These are phyloP conservation scores for Annona cherimola DNA, from an alignment of 164 flowering plant genomes.

Conservation along the genomic window DNA sequence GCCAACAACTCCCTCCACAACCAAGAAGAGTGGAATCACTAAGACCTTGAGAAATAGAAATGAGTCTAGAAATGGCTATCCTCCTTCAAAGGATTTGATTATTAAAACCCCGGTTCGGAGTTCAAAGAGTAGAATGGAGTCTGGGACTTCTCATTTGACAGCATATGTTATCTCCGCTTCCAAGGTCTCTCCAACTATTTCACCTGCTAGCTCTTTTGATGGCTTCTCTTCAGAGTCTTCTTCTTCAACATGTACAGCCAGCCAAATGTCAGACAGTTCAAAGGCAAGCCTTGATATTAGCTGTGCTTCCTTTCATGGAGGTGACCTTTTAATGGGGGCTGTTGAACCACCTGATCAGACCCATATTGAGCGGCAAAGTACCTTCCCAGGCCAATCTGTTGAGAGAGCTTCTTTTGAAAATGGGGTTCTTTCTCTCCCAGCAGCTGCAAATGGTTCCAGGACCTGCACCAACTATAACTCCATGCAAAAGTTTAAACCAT, in stretches of 20 bases:
- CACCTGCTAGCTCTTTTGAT: constrained; percentile 17
- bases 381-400: constrained; percentile 8
- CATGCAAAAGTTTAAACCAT: constrained; percentile 34
- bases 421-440: constrained; percentile 22
- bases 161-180: neutral
- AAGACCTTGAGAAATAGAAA: constrained; percentile 26
- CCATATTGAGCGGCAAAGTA: neutral
- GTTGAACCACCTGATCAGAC: constrained; percentile 14
- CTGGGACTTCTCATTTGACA: neutral
- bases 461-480: neutral
- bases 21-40: constrained; percentile 39
- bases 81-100: neutral
- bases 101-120: constrained; percentile 3
- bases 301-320: constrained; percentile 14
- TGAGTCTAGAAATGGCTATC: constrained; percentile 13
- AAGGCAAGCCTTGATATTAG: constrained; percentile 25
- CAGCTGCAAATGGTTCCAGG: constrained; percentile 17
- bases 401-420: constrained; percentile 21
- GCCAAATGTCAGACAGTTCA: constrained; percentile 32
- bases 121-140: constrained; percentile 3
- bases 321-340: constrained; percentile 17
- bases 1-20: constrained; percentile 37
- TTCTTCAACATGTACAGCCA: constrained; percentile 50
- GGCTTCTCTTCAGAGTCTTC: constrained; percentile 67
- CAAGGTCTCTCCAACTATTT: neutral